These are phyloP conservation scores for Talaromyces marneffei DNA, from an alignment of 2,329 filamentous ascomycete species.

Conservation along the genomic window DNA sequence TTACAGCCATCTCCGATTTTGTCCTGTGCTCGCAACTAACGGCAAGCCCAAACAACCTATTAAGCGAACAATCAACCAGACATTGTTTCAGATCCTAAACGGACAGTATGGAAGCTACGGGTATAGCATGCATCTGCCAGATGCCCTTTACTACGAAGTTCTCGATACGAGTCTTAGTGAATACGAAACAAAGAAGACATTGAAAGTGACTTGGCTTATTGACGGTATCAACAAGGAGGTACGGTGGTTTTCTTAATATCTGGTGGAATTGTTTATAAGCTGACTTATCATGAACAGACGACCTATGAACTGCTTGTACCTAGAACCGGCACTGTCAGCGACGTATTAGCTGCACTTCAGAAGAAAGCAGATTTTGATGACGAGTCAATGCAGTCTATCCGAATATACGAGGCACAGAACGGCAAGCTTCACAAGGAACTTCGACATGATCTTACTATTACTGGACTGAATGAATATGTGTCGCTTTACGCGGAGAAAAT, in stretches of 20 bases:
- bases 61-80: conserved; percentile 65
- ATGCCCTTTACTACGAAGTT: conserved; percentile 86
- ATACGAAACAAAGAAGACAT: conserved; percentile 81
- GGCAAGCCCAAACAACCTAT: conserved; percentile 73
- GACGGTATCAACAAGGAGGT: conserved; percentile 91
- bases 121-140: conserved; percentile 61
- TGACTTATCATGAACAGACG: not conserved
- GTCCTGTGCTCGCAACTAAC: conserved; percentile 70
- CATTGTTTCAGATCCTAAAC: conserved; percentile 71
- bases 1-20: conserved; percentile 84
- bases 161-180: conserved; percentile 91
- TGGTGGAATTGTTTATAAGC: not conserved
- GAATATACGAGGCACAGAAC: conserved; percentile 75
- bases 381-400: conserved; percentile 66
- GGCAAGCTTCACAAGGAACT: conserved; percentile 82
- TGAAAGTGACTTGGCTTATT: conserved; percentile 77
- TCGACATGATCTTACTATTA: conserved; percentile 62
- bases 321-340: conserved; percentile 74
- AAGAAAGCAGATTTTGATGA: conserved; percentile 76
- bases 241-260: not conserved
- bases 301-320: conserved; percentile 69
- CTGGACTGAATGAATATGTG: conserved; percentile 79
- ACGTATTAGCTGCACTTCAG: conserved; percentile 68
- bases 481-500: conserved; percentile 74
- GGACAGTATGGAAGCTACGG: conserved; percentile 67